Conservation (phyloP, 148 eudicot genomes). For the Arctostaphylos glauca region DNA sequence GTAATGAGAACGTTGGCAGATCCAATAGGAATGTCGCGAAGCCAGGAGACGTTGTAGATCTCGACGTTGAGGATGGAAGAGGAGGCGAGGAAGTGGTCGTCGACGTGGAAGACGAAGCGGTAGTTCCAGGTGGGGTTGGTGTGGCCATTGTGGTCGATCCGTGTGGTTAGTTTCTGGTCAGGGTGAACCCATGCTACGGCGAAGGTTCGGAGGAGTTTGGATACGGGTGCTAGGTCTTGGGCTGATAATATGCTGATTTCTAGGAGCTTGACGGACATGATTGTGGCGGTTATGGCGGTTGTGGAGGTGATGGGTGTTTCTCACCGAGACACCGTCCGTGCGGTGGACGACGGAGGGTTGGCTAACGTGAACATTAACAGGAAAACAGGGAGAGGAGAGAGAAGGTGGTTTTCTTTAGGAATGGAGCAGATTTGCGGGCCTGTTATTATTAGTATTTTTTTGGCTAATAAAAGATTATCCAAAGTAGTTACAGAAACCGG, state of each 20-base stretch:
- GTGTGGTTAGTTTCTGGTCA: slow-evolving; percentile 31
- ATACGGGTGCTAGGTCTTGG: slow-evolving; percentile 35
- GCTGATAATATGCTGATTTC: slow-evolving; percentile 34
- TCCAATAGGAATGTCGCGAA: slow-evolving; percentile 41
- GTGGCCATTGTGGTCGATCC: slow-evolving; percentile 35
- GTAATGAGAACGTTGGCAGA: slow-evolving; percentile 13
- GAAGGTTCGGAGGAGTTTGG: slow-evolving; percentile 35
- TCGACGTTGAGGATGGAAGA: slow-evolving; percentile 28
- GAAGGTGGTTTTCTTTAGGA: neutral
- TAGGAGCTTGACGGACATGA: slow-evolving; percentile 20
- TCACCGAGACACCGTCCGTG: neutral
- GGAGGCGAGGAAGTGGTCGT: slow-evolving; percentile 21
- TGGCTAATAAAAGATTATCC: neutral
- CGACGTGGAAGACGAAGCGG: slow-evolving; percentile 28
- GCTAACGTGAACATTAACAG: neutral
- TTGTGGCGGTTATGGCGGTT: neutral
- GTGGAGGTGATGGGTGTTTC: neutral
- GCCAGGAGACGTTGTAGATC: slow-evolving; percentile 36
- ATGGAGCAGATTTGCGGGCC: neutral
- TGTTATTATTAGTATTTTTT: neutral
- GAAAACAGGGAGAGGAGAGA: neutral
- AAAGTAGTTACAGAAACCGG: neutral
- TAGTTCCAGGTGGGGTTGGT: slow-evolving; percentile 41
- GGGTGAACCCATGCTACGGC: slow-evolving; percentile 33
- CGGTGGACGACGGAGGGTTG: neutral